These are phyloP conservation scores for Aurinia saxatilis DNA, from an alignment of 345 rosid species.

Conservation along the genomic window DNA sequence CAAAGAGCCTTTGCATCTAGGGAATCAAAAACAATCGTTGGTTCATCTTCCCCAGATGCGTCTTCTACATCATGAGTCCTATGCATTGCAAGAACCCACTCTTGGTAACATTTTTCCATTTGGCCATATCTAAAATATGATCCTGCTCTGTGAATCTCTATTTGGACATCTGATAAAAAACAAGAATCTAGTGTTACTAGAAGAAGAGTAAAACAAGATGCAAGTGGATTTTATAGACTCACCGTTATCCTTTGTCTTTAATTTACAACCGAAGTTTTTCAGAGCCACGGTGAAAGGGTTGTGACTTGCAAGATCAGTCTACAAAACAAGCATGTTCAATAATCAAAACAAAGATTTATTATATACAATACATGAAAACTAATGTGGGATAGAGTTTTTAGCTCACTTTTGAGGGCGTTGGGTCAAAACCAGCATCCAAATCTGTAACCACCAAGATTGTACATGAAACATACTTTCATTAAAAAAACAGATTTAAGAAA, in stretches of 20 bases:
- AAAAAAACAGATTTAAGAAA: not conserved
- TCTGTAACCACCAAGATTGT: constrained; percentile 33
- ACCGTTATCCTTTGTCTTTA: constrained; percentile 38
- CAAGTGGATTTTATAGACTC: not conserved
- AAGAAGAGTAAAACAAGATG: not conserved
- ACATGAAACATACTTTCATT: not conserved
- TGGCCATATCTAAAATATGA: constrained; percentile 12
- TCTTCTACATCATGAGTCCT: constrained; percentile 45
- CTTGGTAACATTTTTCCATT: constrained; percentile 48
- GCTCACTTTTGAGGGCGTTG: constrained; percentile 58
- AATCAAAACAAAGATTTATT: not conserved
- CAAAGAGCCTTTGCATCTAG: constrained; percentile 41
- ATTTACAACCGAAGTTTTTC: constrained; percentile 41
- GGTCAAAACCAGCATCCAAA: constrained; percentile 75
- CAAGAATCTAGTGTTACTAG: not conserved
- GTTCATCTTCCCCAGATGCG: constrained; percentile 44
- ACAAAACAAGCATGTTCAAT: constrained; percentile 6
- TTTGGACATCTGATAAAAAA: constrained; percentile 32
- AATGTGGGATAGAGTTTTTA: not conserved
- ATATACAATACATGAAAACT: not conserved
- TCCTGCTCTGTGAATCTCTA: constrained; percentile 33
- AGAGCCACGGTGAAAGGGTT: constrained; percentile 47
- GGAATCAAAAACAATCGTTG: constrained; percentile 29
- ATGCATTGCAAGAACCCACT: constrained; percentile 68
- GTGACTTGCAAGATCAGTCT: constrained; percentile 62